Evolutionary conservation across 2,329 filamentous ascomycete species (phyloP).

Genomic region (Corynespora cassiicola): DNA sequence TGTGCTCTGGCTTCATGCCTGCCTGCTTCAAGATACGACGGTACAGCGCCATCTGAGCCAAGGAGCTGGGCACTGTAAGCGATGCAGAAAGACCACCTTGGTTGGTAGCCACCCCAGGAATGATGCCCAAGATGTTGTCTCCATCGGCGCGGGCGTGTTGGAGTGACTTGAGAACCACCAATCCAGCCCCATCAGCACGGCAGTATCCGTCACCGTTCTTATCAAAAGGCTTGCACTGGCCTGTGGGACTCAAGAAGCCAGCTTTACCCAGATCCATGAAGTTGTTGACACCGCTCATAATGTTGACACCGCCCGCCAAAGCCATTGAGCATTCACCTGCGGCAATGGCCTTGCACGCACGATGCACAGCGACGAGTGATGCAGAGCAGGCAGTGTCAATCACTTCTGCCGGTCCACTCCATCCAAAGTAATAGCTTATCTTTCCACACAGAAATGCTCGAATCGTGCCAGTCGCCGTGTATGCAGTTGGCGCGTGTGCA

Average conservation of each 20-base stretch:
- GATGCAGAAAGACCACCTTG: slow-evolving; percentile 17
- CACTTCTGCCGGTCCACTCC: slow-evolving; percentile 28
- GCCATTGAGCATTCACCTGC: slow-evolving; percentile 35
- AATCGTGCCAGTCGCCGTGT: slow-evolving; percentile 24
- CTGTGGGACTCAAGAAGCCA: slow-evolving; percentile 52
- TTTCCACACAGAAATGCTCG: slow-evolving; percentile 28
- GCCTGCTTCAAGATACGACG: slow-evolving; percentile 12
- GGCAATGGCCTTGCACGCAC: slow-evolving; percentile 32
- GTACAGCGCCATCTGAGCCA: slow-evolving; percentile 20
- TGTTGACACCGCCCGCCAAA: slow-evolving; percentile 46
- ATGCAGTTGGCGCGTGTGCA: slow-evolving; percentile 20
- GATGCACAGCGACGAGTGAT: slow-evolving; percentile 36
- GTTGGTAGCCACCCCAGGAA: slow-evolving; percentile 30
- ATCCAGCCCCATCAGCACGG: slow-evolving; percentile 57
- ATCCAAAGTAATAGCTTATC: slow-evolving; percentile 34
- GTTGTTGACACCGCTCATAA: slow-evolving; percentile 36
- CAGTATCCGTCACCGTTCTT: slow-evolving; percentile 60
- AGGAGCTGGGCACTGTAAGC: slow-evolving; percentile 19
- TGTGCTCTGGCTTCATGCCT: slow-evolving; percentile 9
- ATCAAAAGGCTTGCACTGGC: slow-evolving; percentile 53
- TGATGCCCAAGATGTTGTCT: slow-evolving; percentile 54
- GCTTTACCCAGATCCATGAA: slow-evolving; percentile 45
- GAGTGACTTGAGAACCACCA: slow-evolving; percentile 59
- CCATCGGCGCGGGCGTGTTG: slow-evolving; percentile 59
- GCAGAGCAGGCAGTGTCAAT: slow-evolving; percentile 47